Conservation (phyloP, 2,329 filamentous ascomycete species). For the Phialophora macrospora region DNA sequence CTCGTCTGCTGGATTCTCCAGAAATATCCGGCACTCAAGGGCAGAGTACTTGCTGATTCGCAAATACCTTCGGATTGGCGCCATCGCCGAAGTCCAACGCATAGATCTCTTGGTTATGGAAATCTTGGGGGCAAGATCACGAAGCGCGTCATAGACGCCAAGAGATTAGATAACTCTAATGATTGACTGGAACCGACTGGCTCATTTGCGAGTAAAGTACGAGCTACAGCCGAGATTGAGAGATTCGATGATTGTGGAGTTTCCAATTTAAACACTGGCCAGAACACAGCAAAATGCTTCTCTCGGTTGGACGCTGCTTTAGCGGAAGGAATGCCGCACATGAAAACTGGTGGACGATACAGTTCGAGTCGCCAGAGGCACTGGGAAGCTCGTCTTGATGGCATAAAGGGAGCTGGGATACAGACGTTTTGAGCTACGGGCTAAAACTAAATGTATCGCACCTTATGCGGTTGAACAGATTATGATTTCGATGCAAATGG, state of each 20-base stretch:
- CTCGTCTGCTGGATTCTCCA: slow-evolving; percentile 83
- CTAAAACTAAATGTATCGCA: too few relatives aligned
- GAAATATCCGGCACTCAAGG: slow-evolving; percentile 94
- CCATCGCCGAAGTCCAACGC: slow-evolving; percentile 27
- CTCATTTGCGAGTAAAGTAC: too few relatives aligned
- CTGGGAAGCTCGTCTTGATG: neutral
- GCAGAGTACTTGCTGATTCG: slow-evolving; percentile 92
- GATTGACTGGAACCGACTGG: too few relatives aligned
- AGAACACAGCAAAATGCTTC: neutral
- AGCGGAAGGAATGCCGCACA: neutral
- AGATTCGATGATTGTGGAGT: neutral
- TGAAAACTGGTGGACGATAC: neutral
- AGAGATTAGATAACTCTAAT: slow-evolving; percentile 24
- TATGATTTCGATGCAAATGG: too few relatives aligned
- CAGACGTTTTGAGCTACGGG: too few relatives aligned
- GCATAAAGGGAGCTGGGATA: too few relatives aligned
- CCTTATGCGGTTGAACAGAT: too few relatives aligned
- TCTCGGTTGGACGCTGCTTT: neutral
- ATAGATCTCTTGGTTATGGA: neutral
- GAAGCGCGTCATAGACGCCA: slow-evolving; percentile 24
- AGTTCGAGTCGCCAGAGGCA: neutral
- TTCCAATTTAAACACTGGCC: neutral
- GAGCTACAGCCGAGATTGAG: neutral
- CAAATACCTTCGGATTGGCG: slow-evolving; percentile 63
- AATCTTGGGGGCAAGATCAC: neutral